These are phyloP conservation scores for Geranium incanum DNA, from an alignment of 441 rosid genomes.

Conservation along the genomic window DNA sequence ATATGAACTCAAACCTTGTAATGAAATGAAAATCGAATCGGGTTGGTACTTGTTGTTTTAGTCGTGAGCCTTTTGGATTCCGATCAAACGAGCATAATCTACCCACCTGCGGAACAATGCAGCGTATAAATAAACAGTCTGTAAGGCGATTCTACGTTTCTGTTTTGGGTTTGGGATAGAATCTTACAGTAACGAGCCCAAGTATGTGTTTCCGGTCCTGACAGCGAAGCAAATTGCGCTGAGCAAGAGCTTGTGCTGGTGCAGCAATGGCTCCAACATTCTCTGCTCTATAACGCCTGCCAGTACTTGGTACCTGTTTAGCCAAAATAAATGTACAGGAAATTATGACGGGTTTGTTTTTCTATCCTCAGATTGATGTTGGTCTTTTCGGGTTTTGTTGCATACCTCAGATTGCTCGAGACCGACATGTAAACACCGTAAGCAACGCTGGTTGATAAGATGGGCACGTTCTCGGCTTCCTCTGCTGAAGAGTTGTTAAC, in stretches of 20 bases:
- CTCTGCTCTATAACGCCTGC: constrained; percentile 93
- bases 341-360: no score
- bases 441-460: constrained; percentile 71
- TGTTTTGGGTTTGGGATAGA: not conserved
- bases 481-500: constrained; percentile 49
- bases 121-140: not conserved
- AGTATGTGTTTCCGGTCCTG: constrained; percentile 90
- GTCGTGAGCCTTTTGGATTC: constrained; percentile 52
- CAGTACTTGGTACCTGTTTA: constrained; percentile 77
- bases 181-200: constrained; percentile 87
- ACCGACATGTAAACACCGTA: constrained; percentile 86
- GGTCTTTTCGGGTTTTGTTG: no score
- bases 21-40: not conserved
- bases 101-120: constrained; percentile 63
- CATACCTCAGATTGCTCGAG: constrained; percentile 83
- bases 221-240: constrained; percentile 77
- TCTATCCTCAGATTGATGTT: not conserved
- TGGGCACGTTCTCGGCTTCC: constrained; percentile 72
- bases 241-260: constrained; percentile 68
- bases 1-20: not conserved
- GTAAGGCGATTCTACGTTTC: not conserved
- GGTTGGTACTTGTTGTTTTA: not conserved
- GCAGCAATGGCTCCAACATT: constrained; percentile 75
- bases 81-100: constrained; percentile 81
- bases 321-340: not conserved